These are phyloP conservation scores for Tilletia walkeri DNA, from an alignment of 1,284 basidiomycete genomes.

Conservation along the genomic window DNA sequence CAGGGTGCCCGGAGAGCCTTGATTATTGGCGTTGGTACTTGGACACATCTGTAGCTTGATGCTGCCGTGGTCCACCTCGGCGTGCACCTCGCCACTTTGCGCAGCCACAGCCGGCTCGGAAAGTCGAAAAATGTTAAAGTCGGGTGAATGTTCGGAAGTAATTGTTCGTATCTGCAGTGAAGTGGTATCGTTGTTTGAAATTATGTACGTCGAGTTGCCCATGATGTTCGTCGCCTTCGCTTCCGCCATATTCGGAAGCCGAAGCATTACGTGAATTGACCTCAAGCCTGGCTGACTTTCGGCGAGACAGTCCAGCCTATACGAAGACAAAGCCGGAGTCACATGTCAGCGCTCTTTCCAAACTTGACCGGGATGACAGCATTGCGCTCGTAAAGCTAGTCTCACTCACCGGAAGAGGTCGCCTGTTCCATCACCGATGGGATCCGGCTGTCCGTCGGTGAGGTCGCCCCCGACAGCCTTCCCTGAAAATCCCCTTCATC, in stretches of 20 bases:
- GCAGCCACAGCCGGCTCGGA: slow-evolving; percentile 18
- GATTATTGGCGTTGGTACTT: not conserved
- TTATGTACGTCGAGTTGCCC: not conserved
- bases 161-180: slow-evolving; percentile 10
- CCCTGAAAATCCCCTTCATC: slow-evolving; percentile 6
- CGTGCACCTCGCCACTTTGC: not conserved
- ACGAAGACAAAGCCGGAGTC: not conserved
- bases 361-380: not conserved
- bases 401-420: slow-evolving; percentile 7
- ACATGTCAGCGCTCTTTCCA: slow-evolving; percentile 16
- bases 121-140: slow-evolving; percentile 11
- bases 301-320: slow-evolving; percentile 30
- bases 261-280: slow-evolving; percentile 28
- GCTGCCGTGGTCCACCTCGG: slow-evolving; percentile 12
- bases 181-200: slow-evolving; percentile 6
- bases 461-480: slow-evolving; percentile 4
- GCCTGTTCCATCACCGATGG: slow-evolving; percentile 27
- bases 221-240: slow-evolving; percentile 6
- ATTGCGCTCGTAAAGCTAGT: slow-evolving; percentile 19
- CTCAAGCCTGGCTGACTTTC: slow-evolving; percentile 33
- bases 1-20: not conserved
- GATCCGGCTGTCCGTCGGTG: slow-evolving; percentile 13
- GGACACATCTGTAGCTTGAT: slow-evolving; percentile 17
- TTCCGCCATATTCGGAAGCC: slow-evolving; percentile 20
- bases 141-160: slow-evolving; percentile 17